phyloP scores from a whole-genome alignment of 164 flowering plant genomes.

The Kalanchoe fedtschenkoi region DNA sequence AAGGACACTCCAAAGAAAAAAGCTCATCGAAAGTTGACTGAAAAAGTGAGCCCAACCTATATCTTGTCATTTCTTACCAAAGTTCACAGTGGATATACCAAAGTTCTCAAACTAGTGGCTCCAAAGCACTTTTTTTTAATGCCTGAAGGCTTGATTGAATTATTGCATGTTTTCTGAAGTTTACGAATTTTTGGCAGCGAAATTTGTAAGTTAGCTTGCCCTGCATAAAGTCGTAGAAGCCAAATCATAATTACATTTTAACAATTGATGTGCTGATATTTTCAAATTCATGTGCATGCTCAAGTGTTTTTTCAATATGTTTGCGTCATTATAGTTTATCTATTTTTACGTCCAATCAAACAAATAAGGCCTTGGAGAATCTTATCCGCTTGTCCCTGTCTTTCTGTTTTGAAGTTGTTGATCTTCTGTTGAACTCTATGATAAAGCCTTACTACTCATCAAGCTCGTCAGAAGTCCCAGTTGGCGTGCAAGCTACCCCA shows the following conservation, averaged over 20 bases:
- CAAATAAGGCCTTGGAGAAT: constrained; percentile 25
- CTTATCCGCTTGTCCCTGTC: constrained; percentile 46
- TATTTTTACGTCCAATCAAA: constrained; percentile 47
- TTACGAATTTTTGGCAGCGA: neutral
- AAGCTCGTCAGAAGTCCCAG: constrained; percentile 16
- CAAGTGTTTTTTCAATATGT: neutral
- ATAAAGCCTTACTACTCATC: constrained; percentile 27
- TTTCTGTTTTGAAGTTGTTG: constrained; percentile 44
- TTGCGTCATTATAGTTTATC: neutral
- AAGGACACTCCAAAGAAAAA: constrained; percentile 18
- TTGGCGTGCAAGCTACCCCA: constrained; percentile 13
- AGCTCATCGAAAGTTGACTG: constrained; percentile 22
- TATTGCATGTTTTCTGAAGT: neutral
- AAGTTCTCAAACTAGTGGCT: neutral
- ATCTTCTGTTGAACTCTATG: constrained; percentile 43
- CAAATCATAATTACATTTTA: too few species aligned
- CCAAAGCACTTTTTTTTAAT: neutral
- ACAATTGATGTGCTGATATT: too few species aligned
- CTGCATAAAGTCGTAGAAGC: neutral
- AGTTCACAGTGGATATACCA: neutral
- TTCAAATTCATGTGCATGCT: neutral
- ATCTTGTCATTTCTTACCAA: too few species aligned
- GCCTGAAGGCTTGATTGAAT: neutral
- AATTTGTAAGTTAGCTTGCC: neutral
- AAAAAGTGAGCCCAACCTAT: constrained; percentile 59